Base-by-base conservation (phyloP, 805 yeast species). In the Wickerhamomyces hampshirensis region DNA sequence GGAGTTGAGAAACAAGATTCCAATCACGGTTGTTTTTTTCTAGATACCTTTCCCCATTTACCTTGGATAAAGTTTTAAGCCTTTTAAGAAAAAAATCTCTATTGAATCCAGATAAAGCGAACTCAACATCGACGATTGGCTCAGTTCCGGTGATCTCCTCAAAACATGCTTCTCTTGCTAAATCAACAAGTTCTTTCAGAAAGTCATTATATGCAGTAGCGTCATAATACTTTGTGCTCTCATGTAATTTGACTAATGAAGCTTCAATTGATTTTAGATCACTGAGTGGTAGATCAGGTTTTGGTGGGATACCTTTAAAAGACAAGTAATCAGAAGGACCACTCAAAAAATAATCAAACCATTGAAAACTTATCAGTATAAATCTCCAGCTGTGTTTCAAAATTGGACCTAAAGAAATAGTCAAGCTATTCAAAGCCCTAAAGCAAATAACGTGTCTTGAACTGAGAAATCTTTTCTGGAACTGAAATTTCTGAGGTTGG, bases 361-460 rank as follows among this genome's bases (percentile, higher is more conserved):
- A 84, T 57, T 84, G 94, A 38, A 87, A 65, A 0, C 94, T 73
- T 5, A 74, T 68, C 14, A 80, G 51, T 5, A 81, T 55, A 13
- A 68, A 68, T 10, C 61, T 58, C 98, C 98, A 91, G 23, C 83
- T 75, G 4, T 62, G 55, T 5, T 71, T 72, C 12, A 91, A 65
- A 1, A 78, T 72, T 1, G 89, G 73, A 0, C 96, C 97, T n/a
- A 91, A 59, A 0, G 96, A 84, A 3, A 80, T 71, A 0, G 91
- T 88, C 33, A 91, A 63, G 41, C 86, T 84, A 4, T 80, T 63
- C 26, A 91, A 58, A 0, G 95, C 96, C 33, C 96, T 67, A 27
- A 87, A 73, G 46, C 95, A 77, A 8, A 80, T 69, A 1, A 85
- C 69, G 43, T 85, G 87, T 36, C 95, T 70, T 1, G 84, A 68